phyloP scores from a whole-genome alignment of 495 filamentous ascomycete genomes.

The Aspergillus sclerotioniger region DNA sequence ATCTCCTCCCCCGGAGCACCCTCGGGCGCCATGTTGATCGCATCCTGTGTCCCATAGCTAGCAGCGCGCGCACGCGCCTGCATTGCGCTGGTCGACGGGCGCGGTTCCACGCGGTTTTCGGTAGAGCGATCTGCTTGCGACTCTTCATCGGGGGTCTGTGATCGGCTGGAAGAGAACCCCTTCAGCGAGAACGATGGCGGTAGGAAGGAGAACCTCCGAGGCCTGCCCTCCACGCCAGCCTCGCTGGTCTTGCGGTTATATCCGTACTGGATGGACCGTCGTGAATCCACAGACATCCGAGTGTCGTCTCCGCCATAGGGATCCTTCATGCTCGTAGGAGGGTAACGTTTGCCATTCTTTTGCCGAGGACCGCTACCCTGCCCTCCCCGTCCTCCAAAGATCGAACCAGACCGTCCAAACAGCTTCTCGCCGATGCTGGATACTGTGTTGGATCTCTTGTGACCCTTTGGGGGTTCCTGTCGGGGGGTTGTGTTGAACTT shows the following conservation, averaged over 20 bases:
- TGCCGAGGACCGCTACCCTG: constrained; percentile 36
- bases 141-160: constrained; percentile 41
- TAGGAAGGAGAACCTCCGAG: constrained; percentile 74
- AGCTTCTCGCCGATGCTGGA: constrained; percentile 75
- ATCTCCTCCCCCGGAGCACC: constrained; percentile 33
- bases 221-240: constrained; percentile 71
- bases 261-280: constrained; percentile 72
- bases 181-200: constrained; percentile 70
- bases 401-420: constrained; percentile 74
- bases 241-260: constrained; percentile 80
- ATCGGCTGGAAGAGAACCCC: constrained; percentile 45
- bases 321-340: constrained; percentile 76
- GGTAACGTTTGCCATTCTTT: constrained; percentile 55
- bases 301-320: constrained; percentile 54
- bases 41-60: constrained; percentile 39
- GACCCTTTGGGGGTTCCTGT: constrained; percentile 60
- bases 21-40: constrained; percentile 31
- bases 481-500: constrained; percentile 46
- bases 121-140: constrained; percentile 28
- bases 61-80: constrained; percentile 30
- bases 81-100: constrained; percentile 35
- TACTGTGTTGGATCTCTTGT: constrained; percentile 89
- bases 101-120: constrained; percentile 27
- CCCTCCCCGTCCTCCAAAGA: constrained; percentile 62
- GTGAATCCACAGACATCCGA: constrained; percentile 76